Conservation (phyloP, 140 eudicot genomes). For the Cichorium intybus region DNA sequence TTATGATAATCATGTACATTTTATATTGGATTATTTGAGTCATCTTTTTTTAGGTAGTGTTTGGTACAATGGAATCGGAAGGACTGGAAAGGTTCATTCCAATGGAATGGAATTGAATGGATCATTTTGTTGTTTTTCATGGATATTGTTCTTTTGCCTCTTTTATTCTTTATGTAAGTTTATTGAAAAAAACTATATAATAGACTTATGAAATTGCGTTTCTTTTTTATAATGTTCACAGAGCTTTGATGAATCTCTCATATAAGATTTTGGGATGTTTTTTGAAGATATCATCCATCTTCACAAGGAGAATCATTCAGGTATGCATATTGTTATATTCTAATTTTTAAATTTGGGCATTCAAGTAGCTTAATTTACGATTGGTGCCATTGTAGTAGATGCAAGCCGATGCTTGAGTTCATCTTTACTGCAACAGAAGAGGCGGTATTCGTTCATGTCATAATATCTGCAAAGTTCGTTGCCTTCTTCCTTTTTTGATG, state of each 20-base stretch:
- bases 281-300: slow-evolving; percentile 73
- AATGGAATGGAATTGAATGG: slow-evolving; percentile 95
- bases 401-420: slow-evolving; percentile 90
- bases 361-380: not conserved
- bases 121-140: too few relatives aligned
- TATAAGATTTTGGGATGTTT: slow-evolving; percentile 91
- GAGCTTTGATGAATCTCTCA: slow-evolving; percentile 76
- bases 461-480: slow-evolving; percentile 87
- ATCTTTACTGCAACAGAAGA: slow-evolving; percentile 92
- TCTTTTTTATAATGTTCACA: slow-evolving; percentile 24
- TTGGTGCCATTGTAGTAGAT: slow-evolving; percentile 62
- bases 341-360: not conserved
- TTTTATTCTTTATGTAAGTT: not conserved
- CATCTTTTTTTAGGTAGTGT: too few relatives aligned
- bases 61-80: too few relatives aligned
- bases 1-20: too few relatives aligned
- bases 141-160: too few relatives aligned
- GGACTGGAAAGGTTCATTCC: too few relatives aligned
- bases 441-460: slow-evolving; percentile 79
- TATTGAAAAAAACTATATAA: slow-evolving; percentile 1
- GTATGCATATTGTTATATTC: slow-evolving; percentile 27
- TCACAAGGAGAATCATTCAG: slow-evolving; percentile 88
- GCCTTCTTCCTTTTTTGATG: slow-evolving; percentile 14
- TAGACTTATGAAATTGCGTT: not conserved
- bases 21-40: too few relatives aligned